These are phyloP conservation scores for Endocarpon pusillum DNA, from an alignment of 495 filamentous ascomycete species.

Conservation along the genomic window DNA sequence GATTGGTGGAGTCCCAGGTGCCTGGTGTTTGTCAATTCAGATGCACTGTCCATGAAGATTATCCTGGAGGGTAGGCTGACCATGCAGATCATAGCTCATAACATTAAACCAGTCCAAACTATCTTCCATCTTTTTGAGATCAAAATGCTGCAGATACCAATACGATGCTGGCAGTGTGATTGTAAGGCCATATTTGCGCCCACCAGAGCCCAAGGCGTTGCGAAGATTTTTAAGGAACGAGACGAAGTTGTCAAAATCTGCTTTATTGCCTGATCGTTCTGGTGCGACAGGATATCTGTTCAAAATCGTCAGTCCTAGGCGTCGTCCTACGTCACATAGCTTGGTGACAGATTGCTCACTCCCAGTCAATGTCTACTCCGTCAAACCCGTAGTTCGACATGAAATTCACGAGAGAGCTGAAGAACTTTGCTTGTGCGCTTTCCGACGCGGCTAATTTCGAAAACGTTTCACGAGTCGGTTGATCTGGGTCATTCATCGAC, in stretches of 20 bases:
- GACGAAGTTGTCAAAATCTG: conserved; percentile 26
- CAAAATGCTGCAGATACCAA: conserved; percentile 37
- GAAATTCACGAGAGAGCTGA: conserved; percentile 23
- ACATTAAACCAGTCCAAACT: conserved; percentile 35
- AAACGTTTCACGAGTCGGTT: background rate
- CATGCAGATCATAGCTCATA: conserved; percentile 37
- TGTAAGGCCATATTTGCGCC: conserved; percentile 17
- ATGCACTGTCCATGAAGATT: too few relatives aligned
- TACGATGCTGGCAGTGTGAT: conserved; percentile 29
- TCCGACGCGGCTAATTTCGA: conserved; percentile 14
- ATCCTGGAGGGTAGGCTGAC: too few relatives aligned
- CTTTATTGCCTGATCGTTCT: conserved; percentile 25
- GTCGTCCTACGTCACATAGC: too few relatives aligned
- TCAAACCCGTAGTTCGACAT: conserved; percentile 30
- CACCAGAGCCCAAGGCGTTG: conserved; percentile 7
- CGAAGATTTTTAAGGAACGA: conserved; percentile 19
- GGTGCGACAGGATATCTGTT: conserved; percentile 32
- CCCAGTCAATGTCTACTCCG: conserved; percentile 34
- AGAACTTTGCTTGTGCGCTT: conserved; percentile 21
- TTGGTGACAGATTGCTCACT: too few relatives aligned
- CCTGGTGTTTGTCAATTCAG: conserved; percentile 33
- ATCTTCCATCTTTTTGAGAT: conserved; percentile 18
- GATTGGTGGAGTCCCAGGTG: conserved; percentile 13
- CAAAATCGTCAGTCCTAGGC: background rate
- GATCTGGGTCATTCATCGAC: background rate